A percentile compares a stretch with the other conserved stretches of the same genome.
phyloP scores from a whole-genome alignment of 768 basidiomycete species.

The Scleroderma citrinum region DNA sequence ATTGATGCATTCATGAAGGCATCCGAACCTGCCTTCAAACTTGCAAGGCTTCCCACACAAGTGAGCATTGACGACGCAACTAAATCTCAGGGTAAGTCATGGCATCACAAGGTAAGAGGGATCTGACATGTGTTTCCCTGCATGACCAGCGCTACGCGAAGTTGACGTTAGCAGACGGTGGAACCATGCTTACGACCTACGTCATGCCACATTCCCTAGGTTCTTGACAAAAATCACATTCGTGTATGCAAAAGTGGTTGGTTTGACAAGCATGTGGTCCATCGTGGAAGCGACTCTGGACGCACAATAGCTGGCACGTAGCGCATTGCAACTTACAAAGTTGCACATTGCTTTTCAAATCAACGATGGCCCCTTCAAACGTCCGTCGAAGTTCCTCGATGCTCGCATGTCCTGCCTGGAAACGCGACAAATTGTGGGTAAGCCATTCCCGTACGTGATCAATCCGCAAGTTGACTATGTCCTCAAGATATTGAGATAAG shows the following conservation, averaged over 20 bases:
- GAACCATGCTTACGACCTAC: slow-evolving; percentile 31
- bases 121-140: slow-evolving; percentile 43
- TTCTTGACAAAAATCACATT: slow-evolving; percentile 34
- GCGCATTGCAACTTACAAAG: slow-evolving; percentile 43
- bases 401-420: slow-evolving; percentile 36
- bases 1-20: slow-evolving; percentile 43
- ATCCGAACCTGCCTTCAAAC: slow-evolving; percentile 39
- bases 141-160: slow-evolving; percentile 42
- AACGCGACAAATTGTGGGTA: slow-evolving; percentile 37
- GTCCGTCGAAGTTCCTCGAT: slow-evolving; percentile 36
- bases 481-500: slow-evolving; percentile 31
- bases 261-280: slow-evolving; percentile 42
- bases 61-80: slow-evolving; percentile 42
- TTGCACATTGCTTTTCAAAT: slow-evolving; percentile 38
- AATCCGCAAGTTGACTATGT: slow-evolving; percentile 34
- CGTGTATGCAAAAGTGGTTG: slow-evolving; percentile 34
- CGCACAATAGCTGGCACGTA: slow-evolving; percentile 40
- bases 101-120: no score
- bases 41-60: slow-evolving; percentile 29
- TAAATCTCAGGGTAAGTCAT: slow-evolving; percentile 14
- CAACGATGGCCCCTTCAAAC: slow-evolving; percentile 36
- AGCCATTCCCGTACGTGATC: slow-evolving; percentile 44
- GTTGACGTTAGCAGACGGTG: background rate
- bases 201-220: slow-evolving; percentile 34
- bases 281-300: slow-evolving; percentile 39